These are phyloP conservation scores for Bretschneidera sinensis DNA, from an alignment of 345 rosid species.

Conservation along the genomic window DNA sequence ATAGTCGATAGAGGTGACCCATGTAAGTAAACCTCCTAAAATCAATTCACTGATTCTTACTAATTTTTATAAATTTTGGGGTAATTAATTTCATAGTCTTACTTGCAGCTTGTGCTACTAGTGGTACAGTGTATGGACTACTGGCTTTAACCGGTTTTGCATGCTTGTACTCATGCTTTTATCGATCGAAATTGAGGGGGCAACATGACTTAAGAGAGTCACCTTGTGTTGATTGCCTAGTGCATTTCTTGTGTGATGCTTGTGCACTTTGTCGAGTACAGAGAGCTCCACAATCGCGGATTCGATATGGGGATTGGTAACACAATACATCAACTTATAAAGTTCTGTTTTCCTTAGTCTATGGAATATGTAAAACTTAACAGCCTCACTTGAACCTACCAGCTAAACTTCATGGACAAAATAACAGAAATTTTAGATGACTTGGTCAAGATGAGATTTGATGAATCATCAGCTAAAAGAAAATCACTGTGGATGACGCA, in stretches of 20 bases:
- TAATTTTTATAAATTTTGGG: background rate
- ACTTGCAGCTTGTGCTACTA: slow-evolving; percentile 35
- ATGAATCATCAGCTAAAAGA: too few species aligned
- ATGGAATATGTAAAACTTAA: too few species aligned
- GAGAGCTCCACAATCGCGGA: slow-evolving; percentile 53
- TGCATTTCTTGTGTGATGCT: slow-evolving; percentile 37
- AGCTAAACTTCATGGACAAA: too few species aligned
- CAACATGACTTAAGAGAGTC: slow-evolving; percentile 43
- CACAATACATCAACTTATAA: too few species aligned
- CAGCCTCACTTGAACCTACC: too few species aligned
- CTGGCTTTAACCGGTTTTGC: slow-evolving; percentile 17
- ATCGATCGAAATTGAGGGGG: slow-evolving; percentile 40
- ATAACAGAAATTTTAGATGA: too few species aligned
- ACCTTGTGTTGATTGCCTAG: slow-evolving; percentile 51
- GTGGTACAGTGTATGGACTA: slow-evolving; percentile 34
- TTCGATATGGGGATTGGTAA: slow-evolving; percentile 52
- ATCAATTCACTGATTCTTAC: too few species aligned
- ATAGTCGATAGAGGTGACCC: slow-evolving; percentile 32
- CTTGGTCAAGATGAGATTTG: too few species aligned
- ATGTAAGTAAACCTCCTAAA: too few species aligned
- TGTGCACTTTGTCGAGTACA: slow-evolving; percentile 58
- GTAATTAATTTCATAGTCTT: background rate
- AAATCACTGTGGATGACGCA: too few species aligned
- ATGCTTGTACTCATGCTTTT: slow-evolving; percentile 37
- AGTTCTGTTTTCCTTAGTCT: too few species aligned